Evolutionary conservation across 2,329 filamentous ascomycete species (phyloP).

Genomic region (Davidsoniella eucalypti): DNA sequence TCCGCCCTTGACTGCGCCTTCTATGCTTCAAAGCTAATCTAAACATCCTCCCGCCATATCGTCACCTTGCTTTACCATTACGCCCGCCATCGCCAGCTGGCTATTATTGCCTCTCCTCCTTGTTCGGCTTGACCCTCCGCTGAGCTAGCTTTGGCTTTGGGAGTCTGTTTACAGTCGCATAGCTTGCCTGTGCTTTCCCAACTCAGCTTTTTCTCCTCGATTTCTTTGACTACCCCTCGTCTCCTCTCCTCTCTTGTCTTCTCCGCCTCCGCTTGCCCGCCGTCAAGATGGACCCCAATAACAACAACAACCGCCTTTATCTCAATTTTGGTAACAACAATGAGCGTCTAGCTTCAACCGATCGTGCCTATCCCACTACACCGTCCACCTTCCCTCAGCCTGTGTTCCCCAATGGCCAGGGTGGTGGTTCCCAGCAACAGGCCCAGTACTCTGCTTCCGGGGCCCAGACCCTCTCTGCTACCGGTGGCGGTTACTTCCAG

Average conservation of each 20-base stretch:
- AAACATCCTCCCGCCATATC: no score
- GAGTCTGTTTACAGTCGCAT: background rate
- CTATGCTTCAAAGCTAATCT: no score
- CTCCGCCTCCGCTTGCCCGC: background rate
- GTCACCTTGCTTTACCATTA: no score
- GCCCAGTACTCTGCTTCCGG: slow-evolving; percentile 16
- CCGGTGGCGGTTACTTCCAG: slow-evolving; percentile 37
- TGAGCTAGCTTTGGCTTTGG: background rate
- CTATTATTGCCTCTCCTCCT: no score
- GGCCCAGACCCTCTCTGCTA: slow-evolving; percentile 14
- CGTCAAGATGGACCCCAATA: slow-evolving; percentile 36
- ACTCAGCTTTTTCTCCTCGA: background rate
- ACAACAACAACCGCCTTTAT: slow-evolving; percentile 44
- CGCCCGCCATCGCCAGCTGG: no score
- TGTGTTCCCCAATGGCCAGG: slow-evolving; percentile 40
- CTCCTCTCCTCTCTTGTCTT: background rate
- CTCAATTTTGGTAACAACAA: slow-evolving; percentile 52
- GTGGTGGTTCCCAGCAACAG: slow-evolving; percentile 20
- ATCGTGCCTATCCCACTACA: slow-evolving; percentile 67
- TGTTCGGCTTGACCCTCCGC: no score
- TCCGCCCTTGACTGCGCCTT: background rate
- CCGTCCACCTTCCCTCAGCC: slow-evolving; percentile 94
- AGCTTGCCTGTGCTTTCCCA: background rate
- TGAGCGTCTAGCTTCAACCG: slow-evolving; percentile 42
- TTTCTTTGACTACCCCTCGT: background rate